Base-by-base conservation (phyloP, 805 yeast species). In the Saccharomycopsis lassenensis region DNA sequence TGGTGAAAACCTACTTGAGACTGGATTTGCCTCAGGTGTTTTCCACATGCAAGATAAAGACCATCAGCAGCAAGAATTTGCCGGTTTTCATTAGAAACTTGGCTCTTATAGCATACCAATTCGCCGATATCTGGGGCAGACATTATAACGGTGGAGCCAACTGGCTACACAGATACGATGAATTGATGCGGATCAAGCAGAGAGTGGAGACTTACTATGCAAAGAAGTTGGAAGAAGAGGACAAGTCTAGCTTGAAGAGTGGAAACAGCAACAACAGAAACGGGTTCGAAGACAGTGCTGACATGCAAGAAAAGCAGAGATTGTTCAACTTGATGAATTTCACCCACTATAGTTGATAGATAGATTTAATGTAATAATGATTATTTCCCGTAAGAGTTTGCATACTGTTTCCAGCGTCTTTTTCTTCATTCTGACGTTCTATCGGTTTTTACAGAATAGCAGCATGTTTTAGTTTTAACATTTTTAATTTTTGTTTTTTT, bases 71-170 rank as follows among this genome's bases (percentile, higher is more conserved):
- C 36, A 65, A 63, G 29, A 69, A 73, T 22, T 56, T 86, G 32
- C 67, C 93, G 0, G 56, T 60, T 4, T 76, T 77, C 51, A 69
- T 84, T 7, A 64, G 94, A 32, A 79, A 77, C 43, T 56, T 79
- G 42, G 73, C 82, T 2, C 51, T 78, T 15, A 63, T 74, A 36
- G 78, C 86, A 3, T 69, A 72, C 45, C 77, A 74, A 41, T 80
- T 83, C 55, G 85, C 94, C 1, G 65, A 68, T 18, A 77, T 77
- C 12, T 83, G 91, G 85, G n/a, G n/a, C n/a, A n/a, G n/a, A n/a
- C 78, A 78, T 46, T 57, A 72, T 7, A 65, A 65, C 33, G 75
- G 76, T 3, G 61, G 61, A 24, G 68, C 77, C 26, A 75, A 68
- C 48, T 83, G 94, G 93, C 65, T 70, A 12, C 71, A 72, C 45